Conservation (phyloP, 371 early-diverging fungal species). For the Mucor sp. region DNA sequence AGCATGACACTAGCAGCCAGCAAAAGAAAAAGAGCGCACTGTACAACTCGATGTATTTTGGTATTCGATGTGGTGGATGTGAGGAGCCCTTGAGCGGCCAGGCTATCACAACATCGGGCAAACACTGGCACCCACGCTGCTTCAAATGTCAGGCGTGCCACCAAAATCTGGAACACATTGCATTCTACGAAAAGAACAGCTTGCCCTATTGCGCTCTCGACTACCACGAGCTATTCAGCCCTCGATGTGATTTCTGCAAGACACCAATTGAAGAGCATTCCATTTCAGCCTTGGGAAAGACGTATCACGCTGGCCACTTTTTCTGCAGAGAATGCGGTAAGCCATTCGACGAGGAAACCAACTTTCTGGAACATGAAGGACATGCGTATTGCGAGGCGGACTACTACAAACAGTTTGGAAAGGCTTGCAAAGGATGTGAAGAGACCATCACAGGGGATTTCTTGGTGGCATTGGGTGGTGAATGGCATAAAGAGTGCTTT, state of each 20-base stretch:
- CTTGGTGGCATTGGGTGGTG: constrained; percentile 59
- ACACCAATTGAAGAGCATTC: constrained; percentile 66
- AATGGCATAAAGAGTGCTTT: constrained; percentile 78
- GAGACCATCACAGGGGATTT: constrained; percentile 61
- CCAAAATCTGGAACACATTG: constrained; percentile 59
- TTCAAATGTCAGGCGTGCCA: constrained; percentile 74
- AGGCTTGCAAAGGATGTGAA: constrained; percentile 65
- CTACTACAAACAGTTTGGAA: constrained; percentile 64
- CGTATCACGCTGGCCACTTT: constrained; percentile 75
- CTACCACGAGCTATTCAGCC: constrained; percentile 68
- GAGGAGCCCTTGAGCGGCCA: constrained; percentile 54
- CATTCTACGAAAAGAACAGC: constrained; percentile 66
- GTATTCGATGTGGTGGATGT: constrained; percentile 54
- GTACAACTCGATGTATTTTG: constrained; percentile 16
- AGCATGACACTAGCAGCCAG: not conserved
- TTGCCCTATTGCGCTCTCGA: constrained; percentile 64
- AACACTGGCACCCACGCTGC: constrained; percentile 73
- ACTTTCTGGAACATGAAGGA: constrained; percentile 71
- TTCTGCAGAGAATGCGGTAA: constrained; percentile 79
- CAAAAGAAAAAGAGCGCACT: not conserved
- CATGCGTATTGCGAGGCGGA: constrained; percentile 78
- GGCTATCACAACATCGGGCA: constrained; percentile 65
- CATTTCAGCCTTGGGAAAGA: constrained; percentile 67
- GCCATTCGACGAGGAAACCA: constrained; percentile 56
- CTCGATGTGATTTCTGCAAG: constrained; percentile 66